Conservation (phyloP, 257 asterid species). For the Gentiana straminea region DNA sequence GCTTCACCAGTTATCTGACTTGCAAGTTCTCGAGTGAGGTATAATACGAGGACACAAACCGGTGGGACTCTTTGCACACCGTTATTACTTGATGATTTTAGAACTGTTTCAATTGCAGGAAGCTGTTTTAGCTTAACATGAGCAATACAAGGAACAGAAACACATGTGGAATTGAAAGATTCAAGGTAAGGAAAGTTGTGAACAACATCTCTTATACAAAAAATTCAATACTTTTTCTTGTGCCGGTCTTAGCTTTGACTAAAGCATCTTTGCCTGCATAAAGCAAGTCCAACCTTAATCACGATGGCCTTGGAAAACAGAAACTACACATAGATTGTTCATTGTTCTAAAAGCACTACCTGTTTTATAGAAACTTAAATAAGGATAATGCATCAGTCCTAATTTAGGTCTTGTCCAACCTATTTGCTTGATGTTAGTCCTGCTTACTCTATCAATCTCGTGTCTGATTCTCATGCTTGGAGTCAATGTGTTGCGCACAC, state of each 20-base stretch:
- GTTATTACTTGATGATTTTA: slow-evolving; percentile 40
- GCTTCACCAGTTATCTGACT: slow-evolving; percentile 95
- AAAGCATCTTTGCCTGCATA: slow-evolving; percentile 71
- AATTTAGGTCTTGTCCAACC: no score
- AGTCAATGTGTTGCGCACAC: no score
- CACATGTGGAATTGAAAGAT: slow-evolving; percentile 4
- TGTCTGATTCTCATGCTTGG: no score
- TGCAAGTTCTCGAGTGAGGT: slow-evolving; percentile 96
- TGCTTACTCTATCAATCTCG: no score
- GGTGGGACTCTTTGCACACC: slow-evolving; percentile 42
- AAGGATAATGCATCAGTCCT: no score
- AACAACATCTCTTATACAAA: slow-evolving; percentile 42
- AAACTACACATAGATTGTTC: neutral
- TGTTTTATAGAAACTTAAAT: neutral
- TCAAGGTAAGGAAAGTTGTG: neutral
- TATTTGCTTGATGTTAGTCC: no score
- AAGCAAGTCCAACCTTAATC: slow-evolving; percentile 1
- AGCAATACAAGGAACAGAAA: slow-evolving; percentile 17
- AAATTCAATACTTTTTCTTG: slow-evolving; percentile 87
- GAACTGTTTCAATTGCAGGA: slow-evolving; percentile 99
- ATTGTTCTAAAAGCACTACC: neutral
- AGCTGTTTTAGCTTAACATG: slow-evolving; percentile 76
- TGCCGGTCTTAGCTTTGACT: slow-evolving; percentile 91
- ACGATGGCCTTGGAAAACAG: neutral
- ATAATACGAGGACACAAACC: slow-evolving; percentile 56